Percentiles rank a stretch among this genome's conserved stretches.
Conservation (phyloP, 208 protist species). For the Novymonas esmeraldas region DNA sequence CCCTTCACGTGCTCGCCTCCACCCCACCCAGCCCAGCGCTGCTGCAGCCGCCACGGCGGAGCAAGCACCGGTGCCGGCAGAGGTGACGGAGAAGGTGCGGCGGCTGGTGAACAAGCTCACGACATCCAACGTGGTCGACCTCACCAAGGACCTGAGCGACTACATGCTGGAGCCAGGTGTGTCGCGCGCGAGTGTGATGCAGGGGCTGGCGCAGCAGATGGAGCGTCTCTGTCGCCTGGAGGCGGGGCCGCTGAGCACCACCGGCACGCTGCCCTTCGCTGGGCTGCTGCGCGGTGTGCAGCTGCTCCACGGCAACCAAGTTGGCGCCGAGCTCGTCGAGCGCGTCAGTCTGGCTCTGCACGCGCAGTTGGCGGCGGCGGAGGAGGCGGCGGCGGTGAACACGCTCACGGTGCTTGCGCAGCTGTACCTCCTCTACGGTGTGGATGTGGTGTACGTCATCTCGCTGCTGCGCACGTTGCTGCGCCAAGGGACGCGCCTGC, state of each 20-base stretch:
- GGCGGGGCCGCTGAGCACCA: slow-evolving; percentile 53
- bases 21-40: no score
- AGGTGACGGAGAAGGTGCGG: slow-evolving; percentile 43
- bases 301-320: slow-evolving; percentile 67
- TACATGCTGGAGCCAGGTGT: slow-evolving; percentile 42
- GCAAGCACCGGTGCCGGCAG: slow-evolving; percentile 18
- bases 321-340: slow-evolving; percentile 76
- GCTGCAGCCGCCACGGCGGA: slow-evolving; percentile 3
- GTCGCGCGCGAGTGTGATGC: slow-evolving; percentile 59
- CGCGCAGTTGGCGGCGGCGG: slow-evolving; percentile 38
- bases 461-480: slow-evolving; percentile 60
- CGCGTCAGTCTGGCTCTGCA: slow-evolving; percentile 48
- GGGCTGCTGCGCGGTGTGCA: slow-evolving; percentile 79
- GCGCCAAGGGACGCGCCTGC: slow-evolving; percentile 20
- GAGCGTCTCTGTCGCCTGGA: slow-evolving; percentile 64
- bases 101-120: slow-evolving; percentile 82
- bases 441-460: slow-evolving; percentile 61
- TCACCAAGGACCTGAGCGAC: slow-evolving; percentile 63
- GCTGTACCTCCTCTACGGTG: slow-evolving; percentile 73
- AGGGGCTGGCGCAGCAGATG: slow-evolving; percentile 52
- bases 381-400: slow-evolving; percentile 62
- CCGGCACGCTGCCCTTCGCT: slow-evolving; percentile 69
- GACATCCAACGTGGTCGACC: slow-evolving; percentile 69
- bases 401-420: slow-evolving; percentile 71
- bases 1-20: no score